phyloP scores from a whole-genome alignment of 805 yeast genomes.

The Wickerhamomyces rabaulensis region DNA sequence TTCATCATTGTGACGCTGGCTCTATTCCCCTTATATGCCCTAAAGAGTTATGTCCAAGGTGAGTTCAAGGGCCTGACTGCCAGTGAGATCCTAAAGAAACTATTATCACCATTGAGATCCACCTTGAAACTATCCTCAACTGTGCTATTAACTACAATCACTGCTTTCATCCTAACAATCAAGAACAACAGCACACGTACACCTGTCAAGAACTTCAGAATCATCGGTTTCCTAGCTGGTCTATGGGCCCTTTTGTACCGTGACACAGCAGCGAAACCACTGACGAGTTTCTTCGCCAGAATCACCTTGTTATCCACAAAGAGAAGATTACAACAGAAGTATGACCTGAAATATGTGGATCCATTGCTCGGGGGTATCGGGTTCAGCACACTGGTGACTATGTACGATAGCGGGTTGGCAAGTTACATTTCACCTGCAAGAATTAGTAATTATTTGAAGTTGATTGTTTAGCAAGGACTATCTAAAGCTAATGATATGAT shows the following conservation, averaged over 20 bases:
- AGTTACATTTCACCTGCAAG: conserved; percentile 3
- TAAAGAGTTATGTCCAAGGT: not conserved
- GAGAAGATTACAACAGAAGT: conserved; percentile 1
- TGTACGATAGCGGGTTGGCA: not conserved
- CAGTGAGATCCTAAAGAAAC: not conserved
- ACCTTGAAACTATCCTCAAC: conserved; percentile 3
- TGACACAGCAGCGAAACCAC: not conserved
- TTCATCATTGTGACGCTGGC: not conserved
- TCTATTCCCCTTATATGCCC: conserved; percentile 7
- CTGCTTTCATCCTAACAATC: conserved; percentile 2
- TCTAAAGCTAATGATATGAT: too few species aligned
- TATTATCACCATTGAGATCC: not conserved
- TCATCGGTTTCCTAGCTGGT: conserved; percentile 10
- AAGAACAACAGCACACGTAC: not conserved
- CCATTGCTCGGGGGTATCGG: conserved; percentile 5
- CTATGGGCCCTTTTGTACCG: conserved; percentile 8
- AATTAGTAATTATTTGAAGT: not conserved
- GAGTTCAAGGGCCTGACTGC: not conserved
- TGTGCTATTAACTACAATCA: not conserved
- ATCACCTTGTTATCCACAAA: conserved; percentile 1
- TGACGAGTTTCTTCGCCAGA: conserved; percentile 5
- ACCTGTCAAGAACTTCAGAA: conserved; percentile 2
- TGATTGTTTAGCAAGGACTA: not conserved
- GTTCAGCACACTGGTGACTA: not conserved
- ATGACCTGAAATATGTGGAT: not conserved